Conservation (phyloP, 2,329 filamentous ascomycete species). For the Pyricularia sp. region DNA sequence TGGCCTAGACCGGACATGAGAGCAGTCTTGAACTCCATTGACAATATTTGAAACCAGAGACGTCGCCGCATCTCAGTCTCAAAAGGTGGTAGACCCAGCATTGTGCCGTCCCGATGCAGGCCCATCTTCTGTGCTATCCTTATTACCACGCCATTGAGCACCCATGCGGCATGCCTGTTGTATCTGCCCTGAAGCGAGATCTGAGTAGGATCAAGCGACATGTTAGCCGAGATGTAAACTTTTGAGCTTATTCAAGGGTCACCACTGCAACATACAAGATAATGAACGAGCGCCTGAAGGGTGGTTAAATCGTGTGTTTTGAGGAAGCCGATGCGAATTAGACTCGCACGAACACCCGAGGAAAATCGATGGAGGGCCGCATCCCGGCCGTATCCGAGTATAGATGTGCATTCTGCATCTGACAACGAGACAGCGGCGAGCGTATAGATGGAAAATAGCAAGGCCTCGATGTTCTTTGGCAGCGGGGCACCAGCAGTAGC, state of each 20-base stretch:
- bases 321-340: slow-evolving; percentile 47
- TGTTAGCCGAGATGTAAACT: slow-evolving; percentile 7
- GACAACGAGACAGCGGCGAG: slow-evolving; percentile 47
- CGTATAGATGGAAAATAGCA: slow-evolving; percentile 57
- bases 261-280: slow-evolving; percentile 32
- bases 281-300: slow-evolving; percentile 49
- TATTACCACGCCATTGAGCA: slow-evolving; percentile 50
- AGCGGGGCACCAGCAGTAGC: slow-evolving; percentile 47
- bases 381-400: slow-evolving; percentile 39
- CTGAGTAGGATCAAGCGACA: slow-evolving; percentile 20
- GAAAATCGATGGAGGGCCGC: slow-evolving; percentile 42
- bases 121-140: slow-evolving; percentile 61
- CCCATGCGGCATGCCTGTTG: slow-evolving; percentile 50
- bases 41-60: slow-evolving; percentile 56
- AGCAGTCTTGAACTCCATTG: slow-evolving; percentile 48
- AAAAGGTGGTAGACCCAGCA: slow-evolving; percentile 47
- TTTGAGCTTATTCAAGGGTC: slow-evolving; percentile 4
- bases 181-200: slow-evolving; percentile 47
- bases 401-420: slow-evolving; percentile 43
- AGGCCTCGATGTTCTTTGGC: slow-evolving; percentile 48
- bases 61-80: slow-evolving; percentile 60
- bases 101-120: slow-evolving; percentile 51
- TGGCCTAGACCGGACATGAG: slow-evolving; percentile 48
- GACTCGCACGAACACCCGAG: slow-evolving; percentile 37
- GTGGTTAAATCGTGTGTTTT: slow-evolving; percentile 47